phyloP scores from a whole-genome alignment of 2,329 filamentous ascomycete genomes.

The Sarocladium strictum region DNA sequence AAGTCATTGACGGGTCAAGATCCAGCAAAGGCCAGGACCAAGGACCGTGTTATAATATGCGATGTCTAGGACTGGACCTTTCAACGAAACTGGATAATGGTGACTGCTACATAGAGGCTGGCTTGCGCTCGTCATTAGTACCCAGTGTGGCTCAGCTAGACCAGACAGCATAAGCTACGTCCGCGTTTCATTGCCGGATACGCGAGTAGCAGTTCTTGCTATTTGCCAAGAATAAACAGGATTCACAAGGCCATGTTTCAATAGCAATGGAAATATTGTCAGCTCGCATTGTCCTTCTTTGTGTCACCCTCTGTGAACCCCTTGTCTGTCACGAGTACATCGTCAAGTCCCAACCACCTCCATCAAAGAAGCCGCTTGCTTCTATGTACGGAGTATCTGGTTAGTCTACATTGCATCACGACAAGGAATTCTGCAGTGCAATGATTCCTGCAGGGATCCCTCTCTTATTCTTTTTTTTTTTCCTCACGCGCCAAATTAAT shows the following conservation, averaged over 20 bases:
- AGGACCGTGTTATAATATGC: too few species aligned
- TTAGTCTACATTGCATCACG: background rate
- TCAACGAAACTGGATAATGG: too few species aligned
- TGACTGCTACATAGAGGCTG: too few species aligned
- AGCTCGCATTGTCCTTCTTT: background rate
- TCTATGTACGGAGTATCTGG: too few species aligned
- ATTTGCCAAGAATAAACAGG: background rate
- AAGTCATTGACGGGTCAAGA: background rate
- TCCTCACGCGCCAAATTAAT: too few species aligned
- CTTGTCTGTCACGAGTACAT: background rate
- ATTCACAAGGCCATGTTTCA: background rate
- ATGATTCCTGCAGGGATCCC: conserved; percentile 2
- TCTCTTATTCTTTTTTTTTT: background rate
- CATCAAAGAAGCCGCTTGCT: too few species aligned
- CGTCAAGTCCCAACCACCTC: too few species aligned
- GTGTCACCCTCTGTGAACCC: background rate
- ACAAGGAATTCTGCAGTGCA: conserved; percentile 5
- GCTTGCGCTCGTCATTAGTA: conserved; percentile 4
- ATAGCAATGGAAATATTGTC: background rate
- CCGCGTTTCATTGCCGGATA: background rate
- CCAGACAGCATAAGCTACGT: background rate
- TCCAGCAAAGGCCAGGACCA: too few species aligned
- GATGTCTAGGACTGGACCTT: too few species aligned
- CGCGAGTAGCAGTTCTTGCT: background rate
- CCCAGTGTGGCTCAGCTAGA: conserved; percentile 9